Evolutionary conservation across 768 basidiomycete genomes (phyloP).

Genomic region (Pisolithus albus): DNA sequence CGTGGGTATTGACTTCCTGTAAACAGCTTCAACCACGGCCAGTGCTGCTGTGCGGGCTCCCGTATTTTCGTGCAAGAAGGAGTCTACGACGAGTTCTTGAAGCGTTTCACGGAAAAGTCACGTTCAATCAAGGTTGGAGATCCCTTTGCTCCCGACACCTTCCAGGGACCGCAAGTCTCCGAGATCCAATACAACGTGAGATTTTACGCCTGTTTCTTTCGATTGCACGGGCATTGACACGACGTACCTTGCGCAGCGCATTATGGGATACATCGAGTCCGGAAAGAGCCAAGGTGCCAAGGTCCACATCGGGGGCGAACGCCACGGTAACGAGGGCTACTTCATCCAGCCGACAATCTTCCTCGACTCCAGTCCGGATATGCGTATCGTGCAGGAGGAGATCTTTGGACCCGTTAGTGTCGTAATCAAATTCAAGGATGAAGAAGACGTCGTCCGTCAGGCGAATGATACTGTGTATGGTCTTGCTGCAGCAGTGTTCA

Average conservation of each 20-base stretch:
- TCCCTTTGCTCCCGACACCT: conserved; percentile 52
- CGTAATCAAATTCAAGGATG: conserved; percentile 67
- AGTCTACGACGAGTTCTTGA: conserved; percentile 75
- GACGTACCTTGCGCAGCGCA: conserved; percentile 38
- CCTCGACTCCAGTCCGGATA: conserved; percentile 55
- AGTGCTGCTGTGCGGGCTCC: conserved; percentile 75
- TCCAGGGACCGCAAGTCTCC: conserved; percentile 78
- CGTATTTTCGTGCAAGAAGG: conserved; percentile 75
- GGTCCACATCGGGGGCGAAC: conserved; percentile 55
- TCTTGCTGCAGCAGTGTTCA: conserved; percentile 83
- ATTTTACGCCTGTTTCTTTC: not conserved
- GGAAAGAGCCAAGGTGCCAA: conserved; percentile 70
- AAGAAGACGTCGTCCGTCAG: conserved; percentile 55
- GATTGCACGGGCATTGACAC: not conserved
- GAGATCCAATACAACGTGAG: conserved; percentile 66
- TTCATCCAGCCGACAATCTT: conserved; percentile 76
- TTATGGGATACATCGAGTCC: conserved; percentile 71
- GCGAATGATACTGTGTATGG: conserved; percentile 90
- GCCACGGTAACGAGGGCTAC: conserved; percentile 54
- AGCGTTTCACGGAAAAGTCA: conserved; percentile 48
- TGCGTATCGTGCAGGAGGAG: conserved; percentile 71
- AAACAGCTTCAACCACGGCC: conserved; percentile 66
- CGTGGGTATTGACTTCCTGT: not conserved
- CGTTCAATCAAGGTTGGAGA: conserved; percentile 58
- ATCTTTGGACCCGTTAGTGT: conserved; percentile 80